Evolutionary conservation across 768 basidiomycete species (phyloP).

Genomic region (Mycena galericulata): DNA sequence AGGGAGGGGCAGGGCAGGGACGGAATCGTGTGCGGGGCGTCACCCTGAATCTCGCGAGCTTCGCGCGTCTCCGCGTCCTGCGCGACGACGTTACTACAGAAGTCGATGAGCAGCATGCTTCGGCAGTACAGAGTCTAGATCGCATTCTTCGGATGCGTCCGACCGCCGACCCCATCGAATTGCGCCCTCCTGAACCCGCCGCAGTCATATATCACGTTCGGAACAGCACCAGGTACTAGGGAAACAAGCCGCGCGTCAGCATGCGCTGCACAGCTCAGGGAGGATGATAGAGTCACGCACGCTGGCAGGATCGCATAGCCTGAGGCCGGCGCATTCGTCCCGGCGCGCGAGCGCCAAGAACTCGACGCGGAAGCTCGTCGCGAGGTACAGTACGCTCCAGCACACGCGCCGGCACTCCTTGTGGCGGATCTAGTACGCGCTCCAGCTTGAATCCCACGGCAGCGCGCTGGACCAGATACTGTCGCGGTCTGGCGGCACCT

Average conservation of each 20-base stretch:
- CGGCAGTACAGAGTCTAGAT: constrained; percentile 71
- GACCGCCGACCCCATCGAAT: constrained; percentile 35
- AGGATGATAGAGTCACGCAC: constrained; percentile 46
- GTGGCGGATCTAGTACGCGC: constrained; percentile 52
- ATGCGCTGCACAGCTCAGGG: neutral
- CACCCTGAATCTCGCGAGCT: constrained; percentile 54
- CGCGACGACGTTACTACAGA: constrained; percentile 28
- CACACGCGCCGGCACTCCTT: constrained; percentile 65
- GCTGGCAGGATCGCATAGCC: constrained; percentile 43
- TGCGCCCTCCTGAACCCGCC: constrained; percentile 28
- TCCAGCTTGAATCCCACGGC: constrained; percentile 60
- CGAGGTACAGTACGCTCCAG: constrained; percentile 59
- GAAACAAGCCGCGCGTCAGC: neutral
- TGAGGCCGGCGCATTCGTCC: constrained; percentile 54
- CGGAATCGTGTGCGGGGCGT: constrained; percentile 59
- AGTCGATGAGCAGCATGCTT: constrained; percentile 63
- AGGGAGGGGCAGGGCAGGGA: too few relatives aligned
- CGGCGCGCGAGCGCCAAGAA: constrained; percentile 56
- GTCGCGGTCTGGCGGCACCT: constrained; percentile 37
- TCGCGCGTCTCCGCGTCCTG: constrained; percentile 42
- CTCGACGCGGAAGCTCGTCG: constrained; percentile 44
- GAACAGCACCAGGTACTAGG: constrained; percentile 56
- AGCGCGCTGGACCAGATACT: constrained; percentile 53
- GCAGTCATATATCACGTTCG: constrained; percentile 57
- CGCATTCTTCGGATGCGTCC: constrained; percentile 60